These are phyloP conservation scores for Hirschfeldia incana DNA, from an alignment of 345 rosid genomes.

Conservation along the genomic window DNA sequence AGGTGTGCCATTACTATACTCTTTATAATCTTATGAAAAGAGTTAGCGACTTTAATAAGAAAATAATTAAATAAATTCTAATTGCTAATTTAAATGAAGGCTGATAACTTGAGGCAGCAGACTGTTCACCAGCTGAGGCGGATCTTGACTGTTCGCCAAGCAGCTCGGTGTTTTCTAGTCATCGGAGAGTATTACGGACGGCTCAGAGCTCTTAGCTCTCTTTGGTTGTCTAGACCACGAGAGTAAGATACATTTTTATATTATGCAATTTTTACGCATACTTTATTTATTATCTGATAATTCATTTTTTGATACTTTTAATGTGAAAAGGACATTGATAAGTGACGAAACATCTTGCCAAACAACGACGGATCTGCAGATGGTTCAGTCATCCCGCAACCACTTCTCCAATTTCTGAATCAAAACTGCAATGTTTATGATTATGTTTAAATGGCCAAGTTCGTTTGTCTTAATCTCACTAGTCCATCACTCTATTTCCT, in stretches of 20 bases:
- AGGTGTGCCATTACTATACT: conserved; percentile 2
- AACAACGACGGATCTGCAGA: conserved; percentile 71
- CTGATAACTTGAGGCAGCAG: conserved; percentile 94
- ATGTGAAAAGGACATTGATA: conserved; percentile 50
- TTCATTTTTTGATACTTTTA: not conserved
- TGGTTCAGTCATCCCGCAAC: conserved; percentile 70
- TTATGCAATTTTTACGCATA: not conserved
- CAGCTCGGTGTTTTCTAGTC: conserved; percentile 79
- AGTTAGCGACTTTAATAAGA: not conserved
- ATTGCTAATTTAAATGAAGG: conserved; percentile 44
- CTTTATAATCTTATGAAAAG: not conserved
- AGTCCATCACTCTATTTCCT: conserved; percentile 1
- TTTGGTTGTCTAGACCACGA: conserved; percentile 88
- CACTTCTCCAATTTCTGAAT: conserved; percentile 70
- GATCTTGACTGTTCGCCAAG: conserved; percentile 81
- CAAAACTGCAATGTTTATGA: not conserved
- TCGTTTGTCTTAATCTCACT: conserved; percentile 5
- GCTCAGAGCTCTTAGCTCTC: conserved; percentile 81
- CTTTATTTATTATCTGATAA: not conserved
- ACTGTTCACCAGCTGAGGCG: conserved; percentile 84
- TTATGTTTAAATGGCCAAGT: conserved; percentile 13
- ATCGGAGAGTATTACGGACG: conserved; percentile 88
- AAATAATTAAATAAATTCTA: not conserved
- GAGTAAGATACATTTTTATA: conserved; percentile 52
- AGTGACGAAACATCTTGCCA: conserved; percentile 86